phyloP scores from a whole-genome alignment of 1,139 yeast genomes.

The Kurtzmaniella quercitrusa region DNA sequence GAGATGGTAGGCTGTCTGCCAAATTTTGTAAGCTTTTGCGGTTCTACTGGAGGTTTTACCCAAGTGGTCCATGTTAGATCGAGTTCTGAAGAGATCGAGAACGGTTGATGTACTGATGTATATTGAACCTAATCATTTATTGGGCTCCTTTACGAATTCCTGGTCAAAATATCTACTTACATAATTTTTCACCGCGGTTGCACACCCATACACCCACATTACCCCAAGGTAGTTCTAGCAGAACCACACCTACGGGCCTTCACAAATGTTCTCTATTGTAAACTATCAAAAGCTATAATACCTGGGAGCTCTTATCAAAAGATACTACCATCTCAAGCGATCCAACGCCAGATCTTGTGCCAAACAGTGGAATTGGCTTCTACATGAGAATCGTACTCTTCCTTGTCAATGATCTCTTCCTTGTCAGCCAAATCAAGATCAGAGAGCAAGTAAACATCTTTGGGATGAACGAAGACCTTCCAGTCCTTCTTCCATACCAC shows the following conservation, averaged over 20 bases:
- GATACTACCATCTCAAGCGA: background rate
- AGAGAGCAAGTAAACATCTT: background rate
- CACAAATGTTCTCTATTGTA: background rate
- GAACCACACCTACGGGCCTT: no score
- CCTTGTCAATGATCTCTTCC: slow-evolving; percentile 1
- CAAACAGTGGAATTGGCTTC: background rate
- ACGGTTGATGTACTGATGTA: background rate
- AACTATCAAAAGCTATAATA: background rate
- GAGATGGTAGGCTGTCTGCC: no score
- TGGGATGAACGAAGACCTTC: slow-evolving; percentile 1
- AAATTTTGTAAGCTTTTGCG: no score
- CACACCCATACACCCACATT: no score
- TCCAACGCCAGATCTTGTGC: slow-evolving; percentile 3
- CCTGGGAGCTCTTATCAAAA: background rate
- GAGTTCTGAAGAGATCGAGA: no score
- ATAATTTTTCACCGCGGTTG: no score
- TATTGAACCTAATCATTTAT: no score
- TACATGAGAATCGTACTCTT: background rate
- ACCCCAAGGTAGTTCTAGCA: no score
- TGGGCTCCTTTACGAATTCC: background rate
- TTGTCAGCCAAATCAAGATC: slow-evolving; percentile 1
- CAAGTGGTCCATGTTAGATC: no score
- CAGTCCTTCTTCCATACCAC: background rate
- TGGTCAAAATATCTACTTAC: background rate
- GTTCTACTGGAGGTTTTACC: no score